A percentile compares a stretch with the other conserved stretches of the same genome.
Evolutionary conservation across 2,329 filamentous ascomycete genomes (phyloP).

Genomic region (Fusarium miscanthi): DNA sequence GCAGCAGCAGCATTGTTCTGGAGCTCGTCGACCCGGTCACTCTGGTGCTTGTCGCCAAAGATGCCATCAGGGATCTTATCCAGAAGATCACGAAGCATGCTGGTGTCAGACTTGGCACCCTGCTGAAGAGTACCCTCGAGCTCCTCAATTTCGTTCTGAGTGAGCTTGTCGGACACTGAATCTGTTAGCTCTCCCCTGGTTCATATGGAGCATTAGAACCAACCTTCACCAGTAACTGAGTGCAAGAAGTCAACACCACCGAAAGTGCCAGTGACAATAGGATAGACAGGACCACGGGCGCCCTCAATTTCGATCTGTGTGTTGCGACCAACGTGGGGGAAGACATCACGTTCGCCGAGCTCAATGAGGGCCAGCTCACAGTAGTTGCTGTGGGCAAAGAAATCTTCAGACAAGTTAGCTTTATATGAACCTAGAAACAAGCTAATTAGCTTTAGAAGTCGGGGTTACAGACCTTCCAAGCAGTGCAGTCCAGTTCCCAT

Average conservation of each 20-base stretch:
- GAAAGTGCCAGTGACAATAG: slow-evolving; percentile 90
- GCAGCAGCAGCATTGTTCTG: slow-evolving; percentile 79
- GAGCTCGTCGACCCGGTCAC: slow-evolving; percentile 80
- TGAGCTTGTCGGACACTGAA: slow-evolving; percentile 86
- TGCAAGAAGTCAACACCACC: slow-evolving; percentile 95
- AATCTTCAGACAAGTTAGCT: slow-evolving; percentile 65
- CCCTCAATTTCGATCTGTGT: slow-evolving; percentile 78
- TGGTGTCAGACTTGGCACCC: slow-evolving; percentile 72
- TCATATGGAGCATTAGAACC: slow-evolving; percentile 13
- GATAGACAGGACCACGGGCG: slow-evolving; percentile 75
- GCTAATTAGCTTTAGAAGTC: not conserved
- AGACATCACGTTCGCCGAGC: slow-evolving; percentile 81
- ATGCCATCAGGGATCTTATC: slow-evolving; percentile 84
- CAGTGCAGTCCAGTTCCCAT: slow-evolving; percentile 91
- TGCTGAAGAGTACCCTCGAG: slow-evolving; percentile 84
- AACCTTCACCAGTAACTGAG: slow-evolving; percentile 78
- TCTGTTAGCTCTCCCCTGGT: slow-evolving; percentile 21
- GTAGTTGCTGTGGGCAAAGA: slow-evolving; percentile 94
- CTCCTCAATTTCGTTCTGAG: slow-evolving; percentile 89
- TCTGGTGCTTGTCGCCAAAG: slow-evolving; percentile 80
- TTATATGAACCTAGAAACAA: not conserved
- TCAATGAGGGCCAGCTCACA: slow-evolving; percentile 88
- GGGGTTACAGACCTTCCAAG: slow-evolving; percentile 70
- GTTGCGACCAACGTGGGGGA: slow-evolving; percentile 84
- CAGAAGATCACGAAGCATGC: slow-evolving; percentile 81